phyloP scores from a whole-genome alignment of 192 early-diverging fungal species.

The Backusella parvicylindrica region DNA sequence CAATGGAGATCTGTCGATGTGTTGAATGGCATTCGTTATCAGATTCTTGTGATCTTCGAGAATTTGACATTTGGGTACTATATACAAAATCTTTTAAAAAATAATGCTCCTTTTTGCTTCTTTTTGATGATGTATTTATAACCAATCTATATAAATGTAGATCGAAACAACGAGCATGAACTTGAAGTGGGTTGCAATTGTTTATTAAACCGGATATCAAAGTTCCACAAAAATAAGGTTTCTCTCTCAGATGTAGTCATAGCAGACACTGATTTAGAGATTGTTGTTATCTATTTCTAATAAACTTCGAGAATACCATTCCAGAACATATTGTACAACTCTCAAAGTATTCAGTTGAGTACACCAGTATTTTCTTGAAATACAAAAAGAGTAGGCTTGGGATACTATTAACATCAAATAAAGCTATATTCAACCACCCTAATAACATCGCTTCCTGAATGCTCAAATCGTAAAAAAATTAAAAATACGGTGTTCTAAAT shows the following conservation, averaged over 20 bases:
- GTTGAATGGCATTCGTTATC: background rate
- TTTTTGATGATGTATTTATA: background rate
- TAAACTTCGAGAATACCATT: background rate
- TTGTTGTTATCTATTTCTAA: background rate
- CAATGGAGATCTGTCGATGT: background rate
- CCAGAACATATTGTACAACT: background rate
- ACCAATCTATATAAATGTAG: background rate
- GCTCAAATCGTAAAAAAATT: background rate
- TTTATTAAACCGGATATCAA: background rate
- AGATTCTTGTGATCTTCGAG: background rate
- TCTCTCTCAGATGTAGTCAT: background rate
- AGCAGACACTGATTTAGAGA: background rate
- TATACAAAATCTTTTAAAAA: background rate
- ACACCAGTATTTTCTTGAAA: background rate
- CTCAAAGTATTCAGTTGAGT: background rate
- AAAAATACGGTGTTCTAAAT: background rate
- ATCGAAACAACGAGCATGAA: background rate
- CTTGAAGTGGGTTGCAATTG: background rate
- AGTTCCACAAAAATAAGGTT: background rate
- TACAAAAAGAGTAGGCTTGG: background rate
- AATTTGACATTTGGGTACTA: background rate
- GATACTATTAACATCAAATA: background rate
- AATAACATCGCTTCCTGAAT: background rate
- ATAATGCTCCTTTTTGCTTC: background rate
- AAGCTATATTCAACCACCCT: background rate